Evolutionary conservation across 1,284 basidiomycete genomes (phyloP), one percentile per base, ranked within the genome.

Genomic region (Irpex sp.): DNA sequence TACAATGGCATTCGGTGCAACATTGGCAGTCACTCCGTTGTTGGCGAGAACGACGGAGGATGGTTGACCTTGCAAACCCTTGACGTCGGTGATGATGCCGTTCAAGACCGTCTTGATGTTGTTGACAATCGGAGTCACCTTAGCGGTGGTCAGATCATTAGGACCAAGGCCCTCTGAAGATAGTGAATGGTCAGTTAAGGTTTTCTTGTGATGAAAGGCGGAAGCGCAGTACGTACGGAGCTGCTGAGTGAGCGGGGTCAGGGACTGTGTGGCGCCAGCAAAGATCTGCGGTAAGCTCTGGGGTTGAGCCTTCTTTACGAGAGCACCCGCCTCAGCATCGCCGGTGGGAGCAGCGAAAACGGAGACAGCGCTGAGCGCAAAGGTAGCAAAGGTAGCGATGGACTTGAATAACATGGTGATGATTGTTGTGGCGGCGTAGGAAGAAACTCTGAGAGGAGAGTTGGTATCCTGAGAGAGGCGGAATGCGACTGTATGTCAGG

Each of bases 341-440:
- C 26, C 55, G 4, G 53, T 21, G 33, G 53, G 69, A 59, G 68
- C 67, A 58, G 70, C 59, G 63, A 72, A 65, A 31, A 69, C 67
- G 13, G 59, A 58, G 26, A 66, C 21, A 47, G 74, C 66, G 63
- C 69, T 64, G 65, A 81, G 72, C 55, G 77, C 74, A 58, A 77
- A 69, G 61, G 76, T 68, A 61, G 79, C 73, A 68, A 78, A 57
- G 71, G 74, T 60, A 65, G 76, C 70, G 66, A 78, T 59, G 69
- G 72, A 68, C 19, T 21, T 13, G 53, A 55, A 55, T 9, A 55
- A 55, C 53, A 55, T 55, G 2, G 13, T 55, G 19, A 17, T 17
- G 26, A 26, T 55, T 9, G 21, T 55, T 31, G 53, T 8, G 33
- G 19, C 9, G 19, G 31, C 13, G 53, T 13, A 35, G 53, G 13